Base-by-base conservation (phyloP, 306 rosid species). In the peach (Prunus persica) region DNA sequence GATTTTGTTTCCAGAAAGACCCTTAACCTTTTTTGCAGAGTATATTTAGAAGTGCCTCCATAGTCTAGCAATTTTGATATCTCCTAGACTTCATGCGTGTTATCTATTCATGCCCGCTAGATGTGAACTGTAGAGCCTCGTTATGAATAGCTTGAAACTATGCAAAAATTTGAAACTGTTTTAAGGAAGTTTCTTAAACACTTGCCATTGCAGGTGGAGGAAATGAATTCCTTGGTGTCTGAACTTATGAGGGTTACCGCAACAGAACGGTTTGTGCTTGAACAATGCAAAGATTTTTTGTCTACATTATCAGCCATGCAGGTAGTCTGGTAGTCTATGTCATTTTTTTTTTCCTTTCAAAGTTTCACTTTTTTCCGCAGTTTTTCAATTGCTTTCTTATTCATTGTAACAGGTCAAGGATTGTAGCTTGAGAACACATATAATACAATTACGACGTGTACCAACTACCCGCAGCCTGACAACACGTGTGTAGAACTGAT, bases 341-440 rank as follows among this genome's bases (percentile, higher is more conserved):
- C 11, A 27, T 8, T 30, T 12, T 6, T 66, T 66, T 66, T 66
- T 65, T 60, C 68, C 63, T 30, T 81, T 25, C 64, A 56, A 7
- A 54, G 19, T 71, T n/a, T 67, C 45, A 77, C 45, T 56, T 74
- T 11, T 51, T 67, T 56, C 76, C 41, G 1, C 46, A 38, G 14
- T 64, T 50, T 79, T 76, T 81, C 79, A 19, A 78, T 56, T 43
- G 22, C 72, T 64, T 51, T 9, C 76, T 30, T 61, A 3, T 62
- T 74, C 64, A 45, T 72, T 28, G 19, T 20, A 49, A 68, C 87
- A 92, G 97, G 92, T 92, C 74, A 88, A 87, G 87, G 96, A 92
- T 73, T 92, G 96, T 88, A 92, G 96, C 89, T 80, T 92, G 82
- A 80, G 96, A 92, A 88, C 97, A 3, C 97, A 92, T 81, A 69